Conservation (phyloP, 208 protist species). For the Trypanosoma rangeli region DNA sequence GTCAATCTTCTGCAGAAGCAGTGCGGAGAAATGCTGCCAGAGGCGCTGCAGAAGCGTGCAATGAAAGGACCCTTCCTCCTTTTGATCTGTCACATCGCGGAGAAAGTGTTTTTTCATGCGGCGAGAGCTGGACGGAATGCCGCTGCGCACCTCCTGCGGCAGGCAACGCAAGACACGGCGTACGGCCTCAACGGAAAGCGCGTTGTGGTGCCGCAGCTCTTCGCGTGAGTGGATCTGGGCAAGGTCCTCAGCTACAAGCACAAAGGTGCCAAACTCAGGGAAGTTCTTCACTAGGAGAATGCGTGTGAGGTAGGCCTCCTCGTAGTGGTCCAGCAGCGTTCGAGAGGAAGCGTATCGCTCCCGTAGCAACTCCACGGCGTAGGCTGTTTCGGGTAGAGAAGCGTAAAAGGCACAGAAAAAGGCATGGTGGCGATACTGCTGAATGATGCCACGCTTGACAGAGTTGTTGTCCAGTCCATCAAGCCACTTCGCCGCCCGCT, state of each 20-base stretch:
- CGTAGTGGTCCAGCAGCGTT: conserved; percentile 73
- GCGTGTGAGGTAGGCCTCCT: conserved; percentile 86
- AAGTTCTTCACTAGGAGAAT: conserved; percentile 75
- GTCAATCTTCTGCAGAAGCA: conserved; percentile 76
- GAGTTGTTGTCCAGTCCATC: conserved; percentile 55
- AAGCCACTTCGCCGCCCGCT: conserved; percentile 46
- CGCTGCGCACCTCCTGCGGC: conserved; percentile 67
- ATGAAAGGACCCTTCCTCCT: conserved; percentile 75
- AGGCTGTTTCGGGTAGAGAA: conserved; percentile 44
- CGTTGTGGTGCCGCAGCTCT: conserved; percentile 83
- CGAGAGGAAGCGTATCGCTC: conserved; percentile 71
- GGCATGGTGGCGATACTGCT: conserved; percentile 88
- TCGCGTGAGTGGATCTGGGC: conserved; percentile 71
- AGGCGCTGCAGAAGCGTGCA: conserved; percentile 76
- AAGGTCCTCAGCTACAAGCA: conserved; percentile 78
- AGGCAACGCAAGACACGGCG: conserved; percentile 50
- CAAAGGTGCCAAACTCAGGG: conserved; percentile 74
- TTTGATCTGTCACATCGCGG: conserved; percentile 47
- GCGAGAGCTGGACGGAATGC: conserved; percentile 55
- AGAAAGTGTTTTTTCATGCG: conserved; percentile 88
- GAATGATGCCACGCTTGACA: conserved; percentile 72
- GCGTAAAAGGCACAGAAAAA: conserved; percentile 89
- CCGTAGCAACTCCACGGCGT: conserved; percentile 56
- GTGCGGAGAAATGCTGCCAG: conserved; percentile 74
- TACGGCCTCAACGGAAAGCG: conserved; percentile 67